phyloP scores from a whole-genome alignment of 108 stramenopile species.

The Nitzschia palea region DNA sequence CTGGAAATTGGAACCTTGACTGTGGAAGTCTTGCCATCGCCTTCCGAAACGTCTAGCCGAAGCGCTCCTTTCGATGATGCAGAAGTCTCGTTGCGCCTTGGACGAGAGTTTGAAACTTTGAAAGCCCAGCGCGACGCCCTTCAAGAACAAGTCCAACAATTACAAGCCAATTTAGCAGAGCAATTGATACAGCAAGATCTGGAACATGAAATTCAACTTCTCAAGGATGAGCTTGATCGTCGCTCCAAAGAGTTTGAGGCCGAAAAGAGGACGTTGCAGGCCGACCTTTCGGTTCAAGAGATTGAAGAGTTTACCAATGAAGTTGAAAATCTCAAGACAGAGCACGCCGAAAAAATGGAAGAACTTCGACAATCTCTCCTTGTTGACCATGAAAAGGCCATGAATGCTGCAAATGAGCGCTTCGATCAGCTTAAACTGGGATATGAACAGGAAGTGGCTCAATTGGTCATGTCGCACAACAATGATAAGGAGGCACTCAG shows the following conservation, averaged over 20 bases:
- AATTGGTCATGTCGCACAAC: background rate
- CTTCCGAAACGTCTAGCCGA: background rate
- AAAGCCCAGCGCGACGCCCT: background rate
- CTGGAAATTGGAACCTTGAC: constrained; percentile 3
- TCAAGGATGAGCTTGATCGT: constrained; percentile 4
- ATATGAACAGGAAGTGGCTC: constrained; percentile 13
- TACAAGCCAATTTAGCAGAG: background rate
- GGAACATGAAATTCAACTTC: background rate
- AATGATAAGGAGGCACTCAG: constrained; percentile 12
- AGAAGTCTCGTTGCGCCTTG: background rate
- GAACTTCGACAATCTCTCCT: background rate
- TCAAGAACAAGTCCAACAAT: background rate
- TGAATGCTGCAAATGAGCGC: background rate
- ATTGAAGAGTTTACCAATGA: constrained; percentile 22
- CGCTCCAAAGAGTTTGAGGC: background rate
- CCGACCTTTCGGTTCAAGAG: constrained; percentile 13
- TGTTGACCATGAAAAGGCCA: background rate
- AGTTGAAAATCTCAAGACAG: constrained; percentile 21
- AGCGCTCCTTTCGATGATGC: background rate
- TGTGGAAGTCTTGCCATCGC: background rate
- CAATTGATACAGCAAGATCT: background rate
- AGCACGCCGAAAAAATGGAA: background rate
- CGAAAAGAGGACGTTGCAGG: constrained; percentile 1
- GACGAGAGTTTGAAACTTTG: constrained; percentile 5
- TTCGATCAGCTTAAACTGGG: constrained; percentile 1